These are phyloP conservation scores for Baudoinia panamericana DNA, from an alignment of 495 filamentous ascomycete genomes.

Conservation along the genomic window DNA sequence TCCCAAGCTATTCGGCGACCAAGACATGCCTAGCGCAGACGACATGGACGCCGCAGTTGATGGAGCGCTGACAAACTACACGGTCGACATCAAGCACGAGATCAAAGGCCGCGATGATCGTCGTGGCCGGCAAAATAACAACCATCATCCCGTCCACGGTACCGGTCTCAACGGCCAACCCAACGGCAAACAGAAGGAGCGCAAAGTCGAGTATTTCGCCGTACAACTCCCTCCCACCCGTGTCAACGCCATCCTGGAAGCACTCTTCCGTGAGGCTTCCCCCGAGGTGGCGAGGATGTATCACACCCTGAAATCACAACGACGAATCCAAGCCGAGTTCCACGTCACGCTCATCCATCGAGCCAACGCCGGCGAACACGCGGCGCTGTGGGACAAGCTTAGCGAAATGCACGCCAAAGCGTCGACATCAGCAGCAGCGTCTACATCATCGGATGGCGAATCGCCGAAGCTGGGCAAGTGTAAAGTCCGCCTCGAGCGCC, in stretches of 20 bases:
- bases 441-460: conserved; percentile 14
- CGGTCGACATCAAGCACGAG: conserved; percentile 59
- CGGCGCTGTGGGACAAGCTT: conserved; percentile 61
- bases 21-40: conserved; percentile 51
- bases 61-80: conserved; percentile 61
- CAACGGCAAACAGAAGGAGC: conserved; percentile 23
- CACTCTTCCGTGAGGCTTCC: conserved; percentile 44
- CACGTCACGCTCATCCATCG: conserved; percentile 91
- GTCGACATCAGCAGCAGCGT: background rate
- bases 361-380: conserved; percentile 40
- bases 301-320: conserved; percentile 53
- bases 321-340: conserved; percentile 71
- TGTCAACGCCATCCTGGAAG: conserved; percentile 49
- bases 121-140: conserved; percentile 2
- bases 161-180: conserved; percentile 3
- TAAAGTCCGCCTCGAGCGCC: conserved; percentile 46
- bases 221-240: conserved; percentile 48
- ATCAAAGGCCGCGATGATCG: conserved; percentile 38
- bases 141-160: background rate
- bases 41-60: conserved; percentile 74
- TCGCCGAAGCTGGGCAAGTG: conserved; percentile 39
- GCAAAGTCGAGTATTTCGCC: conserved; percentile 72
- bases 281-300: conserved; percentile 50
- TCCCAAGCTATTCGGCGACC: conserved; percentile 52
- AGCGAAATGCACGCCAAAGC: conserved; percentile 20